phyloP scores from a whole-genome alignment of 2,329 filamentous ascomycete genomes.

The Ophiostoma piceae region DNA sequence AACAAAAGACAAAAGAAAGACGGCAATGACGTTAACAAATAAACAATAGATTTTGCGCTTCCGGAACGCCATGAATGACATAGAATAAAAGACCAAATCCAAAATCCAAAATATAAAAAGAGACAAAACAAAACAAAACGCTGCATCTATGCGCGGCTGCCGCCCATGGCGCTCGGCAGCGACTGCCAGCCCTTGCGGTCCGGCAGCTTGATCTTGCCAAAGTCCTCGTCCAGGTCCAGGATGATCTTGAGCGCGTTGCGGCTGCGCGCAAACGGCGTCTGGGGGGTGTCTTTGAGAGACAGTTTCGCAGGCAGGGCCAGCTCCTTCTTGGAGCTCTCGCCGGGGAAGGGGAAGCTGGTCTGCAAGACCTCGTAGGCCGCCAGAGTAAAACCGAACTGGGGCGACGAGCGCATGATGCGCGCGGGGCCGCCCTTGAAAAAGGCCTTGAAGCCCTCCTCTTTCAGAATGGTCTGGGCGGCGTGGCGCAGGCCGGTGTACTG shows the following conservation, averaged over 20 bases:
- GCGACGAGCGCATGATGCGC: conserved; percentile 88
- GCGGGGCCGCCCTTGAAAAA: conserved; percentile 99
- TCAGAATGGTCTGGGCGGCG: conserved; percentile 74
- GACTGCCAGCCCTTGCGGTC: conserved; percentile 50
- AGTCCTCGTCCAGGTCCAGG: conserved; percentile 87
- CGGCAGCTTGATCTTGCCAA: conserved; percentile 66
- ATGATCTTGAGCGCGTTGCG: conserved; percentile 94
- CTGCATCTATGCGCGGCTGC: conserved; percentile 21
- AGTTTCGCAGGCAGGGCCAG: conserved; percentile 30
- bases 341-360: conserved; percentile 71
- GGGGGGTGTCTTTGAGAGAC: conserved; percentile 29
- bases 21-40: background rate
- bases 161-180: conserved; percentile 46
- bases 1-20: background rate
- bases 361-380: conserved; percentile 93
- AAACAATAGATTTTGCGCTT: conserved; percentile 11
- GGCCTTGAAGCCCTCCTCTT: conserved; percentile 88
- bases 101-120: conserved; percentile 8
- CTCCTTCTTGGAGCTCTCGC: conserved; percentile 50
- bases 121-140: background rate
- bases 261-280: conserved; percentile 55
- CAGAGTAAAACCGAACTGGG: conserved; percentile 96
- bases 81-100: background rate
- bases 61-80: conserved; percentile 3
- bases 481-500: conserved; percentile 83